Percentiles rank a stretch among this genome's conserved stretches.
Conservation (phyloP, 1,284 basidiomycete genomes). For the Ceratobasidium sp. region DNA sequence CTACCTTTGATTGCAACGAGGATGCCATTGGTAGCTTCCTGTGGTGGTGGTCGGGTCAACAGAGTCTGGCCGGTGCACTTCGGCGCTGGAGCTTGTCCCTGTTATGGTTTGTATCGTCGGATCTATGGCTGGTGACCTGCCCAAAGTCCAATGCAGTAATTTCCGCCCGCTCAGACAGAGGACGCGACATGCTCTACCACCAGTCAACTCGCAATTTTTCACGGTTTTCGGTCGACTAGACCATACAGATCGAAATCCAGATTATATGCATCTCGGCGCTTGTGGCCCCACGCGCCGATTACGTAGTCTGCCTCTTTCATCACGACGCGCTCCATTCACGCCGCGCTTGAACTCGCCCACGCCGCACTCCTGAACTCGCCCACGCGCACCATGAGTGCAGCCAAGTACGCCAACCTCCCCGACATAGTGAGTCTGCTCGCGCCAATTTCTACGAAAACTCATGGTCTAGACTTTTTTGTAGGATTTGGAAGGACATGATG, state of each 20-base stretch:
- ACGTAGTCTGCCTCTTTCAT: constrained; percentile 6
- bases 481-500: constrained; percentile 86
- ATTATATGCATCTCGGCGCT: constrained; percentile 8
- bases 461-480: constrained; percentile 53
- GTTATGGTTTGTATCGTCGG: background rate
- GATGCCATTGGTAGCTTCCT: background rate
- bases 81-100: background rate
- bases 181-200: too few relatives aligned
- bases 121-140: too few relatives aligned
- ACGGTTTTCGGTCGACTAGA: background rate
- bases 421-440: constrained; percentile 77
- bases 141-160: too few relatives aligned
- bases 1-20: background rate
- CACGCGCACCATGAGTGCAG: constrained; percentile 64
- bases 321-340: background rate
- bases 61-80: background rate
- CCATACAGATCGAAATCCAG: background rate
- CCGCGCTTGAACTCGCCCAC: too few relatives aligned
- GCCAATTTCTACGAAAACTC: background rate
- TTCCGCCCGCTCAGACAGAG: too few relatives aligned
- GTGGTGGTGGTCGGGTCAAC: background rate
- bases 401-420: constrained; percentile 88
- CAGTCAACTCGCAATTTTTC: too few relatives aligned
- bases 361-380: too few relatives aligned
- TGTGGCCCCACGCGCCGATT: background rate